phyloP scores from a whole-genome alignment of 176 grass and related monocot species.

The Lolium multiflorum region DNA sequence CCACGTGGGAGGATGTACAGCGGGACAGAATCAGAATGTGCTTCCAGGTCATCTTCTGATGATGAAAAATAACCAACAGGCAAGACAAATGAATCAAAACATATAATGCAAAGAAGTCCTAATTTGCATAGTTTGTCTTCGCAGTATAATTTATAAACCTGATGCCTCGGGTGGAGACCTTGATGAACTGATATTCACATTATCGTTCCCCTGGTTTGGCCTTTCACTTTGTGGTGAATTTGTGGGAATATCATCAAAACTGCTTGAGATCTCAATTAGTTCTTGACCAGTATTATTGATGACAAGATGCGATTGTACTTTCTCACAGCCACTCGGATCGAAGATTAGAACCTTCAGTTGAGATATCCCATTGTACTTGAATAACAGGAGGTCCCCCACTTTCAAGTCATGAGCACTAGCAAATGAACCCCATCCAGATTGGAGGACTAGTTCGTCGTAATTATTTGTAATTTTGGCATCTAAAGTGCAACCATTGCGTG shows the following conservation, averaged over 20 bases:
- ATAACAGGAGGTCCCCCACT: slow-evolving; percentile 46
- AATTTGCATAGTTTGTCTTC: not conserved
- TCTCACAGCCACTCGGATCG: slow-evolving; percentile 37
- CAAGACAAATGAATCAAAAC: not conserved
- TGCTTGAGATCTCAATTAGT: slow-evolving; percentile 8
- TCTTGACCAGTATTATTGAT: not conserved
- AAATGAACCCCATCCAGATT: slow-evolving; percentile 54
- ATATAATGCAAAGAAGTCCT: not conserved
- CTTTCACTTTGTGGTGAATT: too few species aligned
- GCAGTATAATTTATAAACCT: not conserved
- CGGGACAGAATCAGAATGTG: not conserved
- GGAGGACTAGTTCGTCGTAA: slow-evolving; percentile 1
- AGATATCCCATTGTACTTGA: slow-evolving; percentile 45
- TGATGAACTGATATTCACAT: not conserved
- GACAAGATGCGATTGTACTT: slow-evolving; percentile 12
- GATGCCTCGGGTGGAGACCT: not conserved
- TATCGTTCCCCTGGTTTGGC: too few species aligned
- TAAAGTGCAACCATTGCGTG: not conserved
- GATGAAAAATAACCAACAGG: not conserved
- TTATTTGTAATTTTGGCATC: slow-evolving; percentile 15
- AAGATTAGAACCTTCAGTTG: slow-evolving; percentile 50
- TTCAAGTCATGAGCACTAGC: slow-evolving; percentile 34
- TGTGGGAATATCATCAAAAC: too few species aligned
- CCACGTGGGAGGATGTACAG: not conserved
- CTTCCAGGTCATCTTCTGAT: not conserved